Evolutionary conservation across 2,329 filamentous ascomycete genomes (phyloP).

Genomic region (Lachnellula cervina): DNA sequence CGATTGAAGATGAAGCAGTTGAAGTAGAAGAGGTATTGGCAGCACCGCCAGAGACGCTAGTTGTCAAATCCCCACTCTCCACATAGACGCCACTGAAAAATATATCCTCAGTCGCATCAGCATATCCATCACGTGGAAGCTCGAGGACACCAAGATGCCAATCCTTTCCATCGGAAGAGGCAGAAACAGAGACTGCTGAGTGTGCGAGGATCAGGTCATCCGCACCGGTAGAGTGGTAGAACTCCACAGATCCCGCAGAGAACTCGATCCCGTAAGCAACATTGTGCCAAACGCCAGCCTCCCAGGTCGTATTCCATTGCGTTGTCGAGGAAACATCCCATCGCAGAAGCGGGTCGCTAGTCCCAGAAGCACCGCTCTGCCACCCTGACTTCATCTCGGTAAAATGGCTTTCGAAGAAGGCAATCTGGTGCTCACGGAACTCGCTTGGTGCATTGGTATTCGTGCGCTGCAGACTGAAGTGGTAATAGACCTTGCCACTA

Average conservation of each 20-base stretch:
- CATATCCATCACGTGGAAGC: constrained; percentile 50
- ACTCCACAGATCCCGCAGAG: constrained; percentile 51
- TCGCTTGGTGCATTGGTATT: constrained; percentile 55
- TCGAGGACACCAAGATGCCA: constrained; percentile 68
- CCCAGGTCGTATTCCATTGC: constrained; percentile 57
- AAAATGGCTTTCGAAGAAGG: constrained; percentile 64
- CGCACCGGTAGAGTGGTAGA: constrained; percentile 63
- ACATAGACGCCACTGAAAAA: constrained; percentile 68
- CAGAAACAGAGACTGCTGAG: constrained; percentile 51
- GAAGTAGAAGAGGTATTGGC: background rate
- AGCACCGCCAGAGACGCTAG: constrained; percentile 29
- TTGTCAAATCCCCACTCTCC: constrained; percentile 48
- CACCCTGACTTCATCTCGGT: constrained; percentile 68
- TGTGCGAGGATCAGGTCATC: constrained; percentile 52
- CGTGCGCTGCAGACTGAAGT: constrained; percentile 61
- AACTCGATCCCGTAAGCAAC: constrained; percentile 70
- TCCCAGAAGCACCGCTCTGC: constrained; percentile 47
- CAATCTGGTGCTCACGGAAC: constrained; percentile 60
- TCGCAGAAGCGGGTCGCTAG: constrained; percentile 49
- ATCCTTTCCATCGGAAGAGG: constrained; percentile 61
- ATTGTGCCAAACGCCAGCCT: constrained; percentile 64
- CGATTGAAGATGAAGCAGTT: background rate
- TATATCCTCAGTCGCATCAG: constrained; percentile 55
- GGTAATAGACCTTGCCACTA: constrained; percentile 63
- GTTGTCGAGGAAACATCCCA: constrained; percentile 57